Evolutionary conservation across 1,139 yeast species (phyloP), one percentile per base, ranked within the genome.

Genomic region (Blastobotrys malaysiensis): DNA sequence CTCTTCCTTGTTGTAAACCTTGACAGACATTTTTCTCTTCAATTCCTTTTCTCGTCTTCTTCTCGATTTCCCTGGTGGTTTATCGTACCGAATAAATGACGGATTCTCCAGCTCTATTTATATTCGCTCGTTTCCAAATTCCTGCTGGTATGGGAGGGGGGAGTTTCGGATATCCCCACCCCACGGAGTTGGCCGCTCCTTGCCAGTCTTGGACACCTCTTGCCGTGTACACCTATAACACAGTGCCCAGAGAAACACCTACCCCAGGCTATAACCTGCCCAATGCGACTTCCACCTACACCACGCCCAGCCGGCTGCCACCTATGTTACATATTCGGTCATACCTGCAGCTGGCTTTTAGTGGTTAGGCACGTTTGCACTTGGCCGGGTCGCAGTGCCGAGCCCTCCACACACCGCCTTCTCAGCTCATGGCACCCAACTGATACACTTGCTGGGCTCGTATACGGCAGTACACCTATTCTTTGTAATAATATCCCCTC

Each of bases 1-100:
- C 26, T 59, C 66, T 26, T 55, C 48, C 21, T 22, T 27, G 20
- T 26, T 16, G 39, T 22, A 27, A 18, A 27, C 36, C 27, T 46
- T 24, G 27, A 46, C 48, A 27, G 48, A 46, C 48, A 46, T 46
- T 46, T 46, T 45, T 45, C 5, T 45, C 31, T 9, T 26, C 48
- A 45, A 45, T 24, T 46, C n/a, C 18, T 18, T n/a, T 43, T 18
- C 16, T 43, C 5, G 13, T 21, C 21, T 45, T 26, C 13, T 31
- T 31, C 39, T 31, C 39, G 39, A 31, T 31, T 31, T 9, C 6
- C 5, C 16, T 31, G 14, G 7, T 13, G 3, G 39, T 31, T 31
- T 13, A 31, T 31, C 39, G 39, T 31, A 13, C n/a, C 39, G 39
- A 31, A 13, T 31, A 31, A 3, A 3, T n/a, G 16, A 11, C 5